Evolutionary conservation across 106 monocot species (phyloP).

Genomic region (Chionographis japonica): DNA sequence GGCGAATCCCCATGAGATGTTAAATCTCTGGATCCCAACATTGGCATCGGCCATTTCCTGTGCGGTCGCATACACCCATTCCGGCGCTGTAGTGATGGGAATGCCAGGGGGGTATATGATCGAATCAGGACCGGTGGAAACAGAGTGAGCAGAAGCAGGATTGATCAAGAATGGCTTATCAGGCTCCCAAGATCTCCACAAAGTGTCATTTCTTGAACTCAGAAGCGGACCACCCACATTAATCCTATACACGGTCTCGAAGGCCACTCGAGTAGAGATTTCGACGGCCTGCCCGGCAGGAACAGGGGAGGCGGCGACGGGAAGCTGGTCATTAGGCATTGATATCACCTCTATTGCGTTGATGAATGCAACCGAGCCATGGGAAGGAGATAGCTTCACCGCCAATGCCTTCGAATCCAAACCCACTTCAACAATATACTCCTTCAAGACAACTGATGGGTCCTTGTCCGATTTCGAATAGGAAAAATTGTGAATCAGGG

Average conservation of each 20-base stretch:
- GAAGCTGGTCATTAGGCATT: slow-evolving; percentile 19
- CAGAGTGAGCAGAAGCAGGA: slow-evolving; percentile 23
- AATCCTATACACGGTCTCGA: slow-evolving; percentile 47
- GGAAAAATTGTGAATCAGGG: slow-evolving; percentile 24
- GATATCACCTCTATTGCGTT: slow-evolving; percentile 58
- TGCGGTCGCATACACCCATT: slow-evolving; percentile 55
- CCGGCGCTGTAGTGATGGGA: slow-evolving; percentile 33
- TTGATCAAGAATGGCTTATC: slow-evolving; percentile 42
- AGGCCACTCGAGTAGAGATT: slow-evolving; percentile 15
- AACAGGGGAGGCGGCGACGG: slow-evolving; percentile 15
- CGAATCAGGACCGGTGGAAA: slow-evolving; percentile 23
- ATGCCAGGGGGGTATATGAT: slow-evolving; percentile 30
- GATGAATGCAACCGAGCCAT: slow-evolving; percentile 47
- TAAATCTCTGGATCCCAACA: slow-evolving; percentile 45
- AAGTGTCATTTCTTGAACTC: slow-evolving; percentile 32
- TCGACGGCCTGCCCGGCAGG: slow-evolving; percentile 3
- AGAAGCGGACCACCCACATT: slow-evolving; percentile 49
- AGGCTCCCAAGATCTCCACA: slow-evolving; percentile 51
- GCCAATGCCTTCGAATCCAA: slow-evolving; percentile 14
- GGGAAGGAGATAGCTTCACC: slow-evolving; percentile 20
- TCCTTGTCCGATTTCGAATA: neutral
- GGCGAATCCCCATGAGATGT: slow-evolving; percentile 55
- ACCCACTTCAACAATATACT: slow-evolving; percentile 23
- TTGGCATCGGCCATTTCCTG: slow-evolving; percentile 70
- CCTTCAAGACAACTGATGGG: slow-evolving; percentile 14